These are phyloP conservation scores for Polytrichum formosum DNA, from an alignment of 225 moss, liverwort and hornwort species.

Conservation along the genomic window DNA sequence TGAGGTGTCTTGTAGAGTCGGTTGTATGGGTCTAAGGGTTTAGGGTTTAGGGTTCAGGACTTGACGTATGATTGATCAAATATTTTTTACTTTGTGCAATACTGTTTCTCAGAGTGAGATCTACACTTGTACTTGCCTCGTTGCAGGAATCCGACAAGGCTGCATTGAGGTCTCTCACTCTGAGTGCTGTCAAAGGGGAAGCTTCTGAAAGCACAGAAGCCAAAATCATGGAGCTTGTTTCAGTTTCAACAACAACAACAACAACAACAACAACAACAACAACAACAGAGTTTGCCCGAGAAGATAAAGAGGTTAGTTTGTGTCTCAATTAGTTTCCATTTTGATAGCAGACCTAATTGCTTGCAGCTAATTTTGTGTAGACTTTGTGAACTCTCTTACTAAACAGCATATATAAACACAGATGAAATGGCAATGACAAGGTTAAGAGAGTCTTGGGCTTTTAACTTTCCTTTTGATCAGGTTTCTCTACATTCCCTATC, in stretches of 20 bases:
- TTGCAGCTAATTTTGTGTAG: slow-evolving; percentile 10
- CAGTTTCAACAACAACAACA: slow-evolving; percentile 22
- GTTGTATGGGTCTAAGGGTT: background rate
- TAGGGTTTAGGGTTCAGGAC: background rate
- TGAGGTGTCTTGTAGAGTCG: background rate
- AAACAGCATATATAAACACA: background rate
- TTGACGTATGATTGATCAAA: background rate
- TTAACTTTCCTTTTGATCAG: background rate
- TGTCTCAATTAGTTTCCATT: background rate
- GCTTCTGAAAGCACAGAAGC: slow-evolving; percentile 29
- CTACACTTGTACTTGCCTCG: background rate
- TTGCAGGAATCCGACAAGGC: slow-evolving; percentile 50
- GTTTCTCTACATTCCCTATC: background rate
- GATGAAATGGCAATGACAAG: background rate
- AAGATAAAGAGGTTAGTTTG: slow-evolving; percentile 20
- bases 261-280: slow-evolving; percentile 7
- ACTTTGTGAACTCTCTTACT: background rate
- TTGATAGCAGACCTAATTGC: slow-evolving; percentile 3
- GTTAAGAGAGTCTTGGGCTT: background rate
- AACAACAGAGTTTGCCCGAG: background rate
- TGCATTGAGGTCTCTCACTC: slow-evolving; percentile 40
- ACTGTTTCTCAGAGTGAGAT: background rate
- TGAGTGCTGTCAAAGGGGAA: slow-evolving; percentile 17
- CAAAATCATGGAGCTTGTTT: slow-evolving; percentile 30
- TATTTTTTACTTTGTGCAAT: background rate